A percentile compares a stretch with the other conserved stretches of the same genome.
These are phyloP conservation scores for Cladophialophora carrionii DNA, from an alignment of 2,329 filamentous ascomycete genomes.

Conservation along the genomic window DNA sequence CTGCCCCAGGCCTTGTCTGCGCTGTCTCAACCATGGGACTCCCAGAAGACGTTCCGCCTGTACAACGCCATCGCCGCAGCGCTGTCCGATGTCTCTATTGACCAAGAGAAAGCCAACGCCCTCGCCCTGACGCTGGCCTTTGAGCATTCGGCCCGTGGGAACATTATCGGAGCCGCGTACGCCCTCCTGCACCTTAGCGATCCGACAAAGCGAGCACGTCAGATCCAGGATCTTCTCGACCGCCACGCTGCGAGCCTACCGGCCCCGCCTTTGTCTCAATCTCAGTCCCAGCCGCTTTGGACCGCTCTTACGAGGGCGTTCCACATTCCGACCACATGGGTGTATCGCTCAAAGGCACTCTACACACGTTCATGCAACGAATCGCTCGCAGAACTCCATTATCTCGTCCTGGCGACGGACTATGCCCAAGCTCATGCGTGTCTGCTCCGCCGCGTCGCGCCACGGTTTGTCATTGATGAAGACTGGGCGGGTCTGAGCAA, in stretches of 20 bases:
- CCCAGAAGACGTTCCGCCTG: slow-evolving; percentile 82
- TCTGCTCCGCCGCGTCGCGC: slow-evolving; percentile 78
- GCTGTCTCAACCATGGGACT: slow-evolving; percentile 74
- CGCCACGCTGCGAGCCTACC: slow-evolving; percentile 69
- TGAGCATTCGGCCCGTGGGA: slow-evolving; percentile 57
- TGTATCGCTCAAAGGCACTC: slow-evolving; percentile 84
- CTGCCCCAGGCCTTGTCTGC: slow-evolving; percentile 75
- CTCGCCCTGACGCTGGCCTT: slow-evolving; percentile 65
- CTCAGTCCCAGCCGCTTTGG: slow-evolving; percentile 48
- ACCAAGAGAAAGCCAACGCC: slow-evolving; percentile 66
- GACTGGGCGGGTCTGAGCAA: slow-evolving; percentile 72
- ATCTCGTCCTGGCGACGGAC: slow-evolving; percentile 75
- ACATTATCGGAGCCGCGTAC: slow-evolving; percentile 73
- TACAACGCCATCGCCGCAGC: slow-evolving; percentile 65
- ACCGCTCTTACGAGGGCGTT: slow-evolving; percentile 65
- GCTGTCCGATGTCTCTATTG: slow-evolving; percentile 57
- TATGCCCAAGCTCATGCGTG: slow-evolving; percentile 82
- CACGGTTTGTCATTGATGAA: slow-evolving; percentile 76
- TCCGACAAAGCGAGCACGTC: slow-evolving; percentile 63
- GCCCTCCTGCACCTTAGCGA: slow-evolving; percentile 76
- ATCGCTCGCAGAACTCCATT: slow-evolving; percentile 72
- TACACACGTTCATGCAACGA: slow-evolving; percentile 73
- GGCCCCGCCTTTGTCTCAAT: slow-evolving; percentile 52
- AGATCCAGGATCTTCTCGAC: slow-evolving; percentile 73
- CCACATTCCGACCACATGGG: slow-evolving; percentile 73